These are phyloP conservation scores for Ustanciosporium gigantosporum DNA, from an alignment of 1,284 basidiomycete species.

Conservation along the genomic window DNA sequence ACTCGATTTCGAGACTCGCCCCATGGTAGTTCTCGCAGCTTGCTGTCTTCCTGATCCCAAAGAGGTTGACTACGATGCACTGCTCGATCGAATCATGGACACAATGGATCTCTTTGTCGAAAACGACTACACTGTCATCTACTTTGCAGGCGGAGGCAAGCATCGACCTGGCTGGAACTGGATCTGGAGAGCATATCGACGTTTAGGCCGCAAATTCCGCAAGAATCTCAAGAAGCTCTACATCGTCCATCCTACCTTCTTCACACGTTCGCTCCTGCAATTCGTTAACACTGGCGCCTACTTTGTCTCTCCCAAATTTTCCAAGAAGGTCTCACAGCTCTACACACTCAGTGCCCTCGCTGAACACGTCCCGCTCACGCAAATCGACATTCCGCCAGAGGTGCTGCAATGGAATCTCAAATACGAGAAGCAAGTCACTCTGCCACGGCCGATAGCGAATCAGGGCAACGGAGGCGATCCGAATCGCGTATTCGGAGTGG, in stretches of 20 bases:
- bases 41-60: slow-evolving; percentile 72
- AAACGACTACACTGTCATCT: slow-evolving; percentile 81
- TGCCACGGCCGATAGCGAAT: not conserved
- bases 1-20: slow-evolving; percentile 83
- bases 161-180: slow-evolving; percentile 81
- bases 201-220: slow-evolving; percentile 65
- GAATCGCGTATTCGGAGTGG: slow-evolving; percentile 77
- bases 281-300: slow-evolving; percentile 80
- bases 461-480: slow-evolving; percentile 68
- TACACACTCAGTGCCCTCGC: slow-evolving; percentile 76
- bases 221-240: slow-evolving; percentile 84
- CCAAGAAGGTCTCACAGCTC: slow-evolving; percentile 76
- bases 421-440: slow-evolving; percentile 20
- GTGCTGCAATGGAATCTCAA: slow-evolving; percentile 68
- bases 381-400: slow-evolving; percentile 79
- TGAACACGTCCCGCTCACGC: slow-evolving; percentile 73
- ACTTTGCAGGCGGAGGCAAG: slow-evolving; percentile 77
- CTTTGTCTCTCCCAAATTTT: slow-evolving; percentile 86
- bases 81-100: slow-evolving; percentile 65
- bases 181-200: slow-evolving; percentile 79
- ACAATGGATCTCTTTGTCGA: slow-evolving; percentile 64
- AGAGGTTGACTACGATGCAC: slow-evolving; percentile 74
- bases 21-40: slow-evolving; percentile 81
- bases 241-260: slow-evolving; percentile 82
- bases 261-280: slow-evolving; percentile 71